Evolutionary conservation across 1,284 basidiomycete genomes (phyloP).

Genomic region (Neonothopanus nambi): DNA sequence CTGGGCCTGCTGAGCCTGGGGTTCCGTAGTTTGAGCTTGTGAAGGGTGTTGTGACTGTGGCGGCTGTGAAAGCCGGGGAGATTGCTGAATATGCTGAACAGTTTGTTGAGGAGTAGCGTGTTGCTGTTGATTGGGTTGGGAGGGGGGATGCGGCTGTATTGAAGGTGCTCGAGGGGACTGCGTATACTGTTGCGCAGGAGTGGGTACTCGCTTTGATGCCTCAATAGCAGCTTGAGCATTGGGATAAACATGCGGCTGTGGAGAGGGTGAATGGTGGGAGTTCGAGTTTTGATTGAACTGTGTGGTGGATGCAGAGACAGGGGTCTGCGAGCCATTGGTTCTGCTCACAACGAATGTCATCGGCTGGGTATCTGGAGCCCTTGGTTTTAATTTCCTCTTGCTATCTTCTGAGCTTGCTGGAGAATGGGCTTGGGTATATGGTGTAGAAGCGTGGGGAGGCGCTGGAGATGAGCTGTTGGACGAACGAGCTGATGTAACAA

Average conservation of each 20-base stretch:
- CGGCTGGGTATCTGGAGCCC: background rate
- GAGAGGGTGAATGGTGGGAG: conserved; percentile 26
- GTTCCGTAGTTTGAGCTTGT: background rate
- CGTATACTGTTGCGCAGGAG: conserved; percentile 7
- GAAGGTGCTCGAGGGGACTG: conserved; percentile 9
- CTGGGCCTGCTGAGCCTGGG: conserved; percentile 19
- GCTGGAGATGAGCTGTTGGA: conserved; percentile 13
- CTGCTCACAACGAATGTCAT: conserved; percentile 1
- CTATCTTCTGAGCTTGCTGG: conserved; percentile 14
- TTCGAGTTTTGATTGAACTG: conserved; percentile 21
- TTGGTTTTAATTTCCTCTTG: background rate
- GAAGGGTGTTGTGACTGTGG: background rate
- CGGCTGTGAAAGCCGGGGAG: conserved; percentile 1
- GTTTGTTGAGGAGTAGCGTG: background rate
- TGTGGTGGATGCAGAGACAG: conserved; percentile 7
- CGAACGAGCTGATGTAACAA: conserved; percentile 1
- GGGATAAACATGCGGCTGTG: conserved; percentile 35
- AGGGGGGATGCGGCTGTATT: background rate
- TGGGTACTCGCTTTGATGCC: conserved; percentile 22
- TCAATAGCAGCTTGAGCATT: conserved; percentile 35
- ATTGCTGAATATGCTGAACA: conserved; percentile 12
- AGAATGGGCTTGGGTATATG: conserved; percentile 14
- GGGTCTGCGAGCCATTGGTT: conserved; percentile 7
- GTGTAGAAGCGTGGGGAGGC: conserved; percentile 4
- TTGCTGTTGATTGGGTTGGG: conserved; percentile 8